Conservation (phyloP, 2,329 filamentous ascomycete species). For the Huntiella omanensis region DNA sequence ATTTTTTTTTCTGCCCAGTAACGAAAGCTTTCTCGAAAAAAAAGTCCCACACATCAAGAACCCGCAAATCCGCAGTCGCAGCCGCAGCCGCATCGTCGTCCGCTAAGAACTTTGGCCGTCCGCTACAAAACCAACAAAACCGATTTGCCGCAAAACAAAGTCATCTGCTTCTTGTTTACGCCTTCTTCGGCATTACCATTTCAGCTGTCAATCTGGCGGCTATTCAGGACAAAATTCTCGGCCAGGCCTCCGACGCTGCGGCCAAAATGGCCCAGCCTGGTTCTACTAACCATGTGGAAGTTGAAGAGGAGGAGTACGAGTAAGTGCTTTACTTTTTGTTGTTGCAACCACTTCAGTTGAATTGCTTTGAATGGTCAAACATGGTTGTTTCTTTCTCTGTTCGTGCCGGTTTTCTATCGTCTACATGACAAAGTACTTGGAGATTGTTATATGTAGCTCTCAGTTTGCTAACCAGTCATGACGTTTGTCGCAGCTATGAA, state of each 20-base stretch:
- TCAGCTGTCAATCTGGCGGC: slow-evolving; percentile 35
- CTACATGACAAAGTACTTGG: no score
- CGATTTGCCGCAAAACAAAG: not conserved
- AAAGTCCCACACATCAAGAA: no score
- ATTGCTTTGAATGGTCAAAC: no score
- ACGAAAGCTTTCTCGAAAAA: no score
- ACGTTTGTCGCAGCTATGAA: slow-evolving; percentile 48
- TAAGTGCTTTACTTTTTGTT: slow-evolving; percentile 22
- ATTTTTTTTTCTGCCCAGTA: not conserved
- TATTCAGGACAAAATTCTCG: slow-evolving; percentile 40
- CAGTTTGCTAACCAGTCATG: not conserved
- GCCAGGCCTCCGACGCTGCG: slow-evolving; percentile 46
- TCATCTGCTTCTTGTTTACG: slow-evolving; percentile 1
- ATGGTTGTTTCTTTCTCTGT: no score
- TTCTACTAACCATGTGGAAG: slow-evolving; percentile 27
- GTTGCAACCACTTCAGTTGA: no score
- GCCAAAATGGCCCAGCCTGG: slow-evolving; percentile 51
- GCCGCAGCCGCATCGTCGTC: not conserved
- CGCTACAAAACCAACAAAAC: not conserved
- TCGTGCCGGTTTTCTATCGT: no score
- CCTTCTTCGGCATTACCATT: not conserved
- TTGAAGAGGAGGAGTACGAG: slow-evolving; percentile 44
- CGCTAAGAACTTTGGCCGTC: not conserved
- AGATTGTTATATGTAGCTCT: not conserved
- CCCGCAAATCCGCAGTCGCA: not conserved